These are phyloP conservation scores for Termitomyces sp. DNA, from an alignment of 768 basidiomycete genomes.

Conservation along the genomic window DNA sequence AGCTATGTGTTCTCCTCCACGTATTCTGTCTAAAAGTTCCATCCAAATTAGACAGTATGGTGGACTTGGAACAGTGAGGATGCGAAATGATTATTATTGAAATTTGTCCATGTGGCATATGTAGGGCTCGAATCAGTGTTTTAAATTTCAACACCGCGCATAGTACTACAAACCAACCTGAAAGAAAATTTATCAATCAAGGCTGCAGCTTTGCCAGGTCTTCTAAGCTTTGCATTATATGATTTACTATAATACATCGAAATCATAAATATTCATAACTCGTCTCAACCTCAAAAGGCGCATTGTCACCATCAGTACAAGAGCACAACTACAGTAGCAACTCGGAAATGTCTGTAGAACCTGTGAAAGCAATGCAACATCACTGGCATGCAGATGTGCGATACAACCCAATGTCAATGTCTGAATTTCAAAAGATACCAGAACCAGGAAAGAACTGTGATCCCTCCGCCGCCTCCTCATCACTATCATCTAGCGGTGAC, in stretches of 20 bases:
- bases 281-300: neutral
- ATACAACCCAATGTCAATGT: neutral
- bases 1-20: neutral
- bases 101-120: no score
- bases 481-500: conserved; percentile 15
- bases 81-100: no score
- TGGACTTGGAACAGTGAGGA: no score
- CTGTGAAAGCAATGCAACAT: neutral
- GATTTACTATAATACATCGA: neutral
- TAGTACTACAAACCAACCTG: no score
- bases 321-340: neutral
- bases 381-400: neutral
- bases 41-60: no score
- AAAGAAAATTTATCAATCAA: no score
- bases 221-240: neutral
- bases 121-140: no score
- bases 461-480: conserved; percentile 26
- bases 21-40: no score
- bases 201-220: no score
- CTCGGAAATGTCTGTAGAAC: neutral
- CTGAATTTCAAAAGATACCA: conserved; percentile 29
- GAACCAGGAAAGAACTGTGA: conserved; percentile 41
- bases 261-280: neutral
- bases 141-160: no score
- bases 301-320: neutral